Evolutionary conservation across 345 rosid species (phyloP).

Genomic region (Orychophragmus violaceus): DNA sequence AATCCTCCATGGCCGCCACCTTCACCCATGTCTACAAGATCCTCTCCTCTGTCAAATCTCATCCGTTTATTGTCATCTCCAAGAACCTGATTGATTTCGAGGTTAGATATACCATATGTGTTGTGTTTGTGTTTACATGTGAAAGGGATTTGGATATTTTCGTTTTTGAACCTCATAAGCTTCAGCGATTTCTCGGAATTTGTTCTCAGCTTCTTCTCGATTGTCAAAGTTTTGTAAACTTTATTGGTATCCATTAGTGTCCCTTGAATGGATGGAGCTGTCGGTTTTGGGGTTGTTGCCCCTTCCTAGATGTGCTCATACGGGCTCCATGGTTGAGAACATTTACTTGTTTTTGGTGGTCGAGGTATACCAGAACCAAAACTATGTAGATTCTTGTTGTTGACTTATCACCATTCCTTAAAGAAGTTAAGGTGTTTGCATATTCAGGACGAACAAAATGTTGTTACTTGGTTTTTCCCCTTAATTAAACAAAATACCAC

Average conservation of each 20-base stretch:
- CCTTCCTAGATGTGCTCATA: constrained; percentile 96
- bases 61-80: constrained; percentile 92
- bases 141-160: background rate
- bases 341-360: constrained; percentile 90
- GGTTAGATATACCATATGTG: background rate
- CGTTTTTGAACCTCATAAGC: constrained; percentile 75
- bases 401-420: background rate
- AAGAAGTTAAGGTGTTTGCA: background rate
- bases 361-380: constrained; percentile 52
- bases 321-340: constrained; percentile 93
- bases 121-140: background rate
- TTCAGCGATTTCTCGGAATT: constrained; percentile 86
- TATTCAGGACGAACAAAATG: background rate
- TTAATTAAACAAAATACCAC: background rate
- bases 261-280: constrained; percentile 95
- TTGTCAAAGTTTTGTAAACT: constrained; percentile 33
- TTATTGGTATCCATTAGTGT: constrained; percentile 47
- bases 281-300: constrained; percentile 74
- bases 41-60: constrained; percentile 98
- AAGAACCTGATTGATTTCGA: constrained; percentile 48
- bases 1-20: constrained; percentile 61
- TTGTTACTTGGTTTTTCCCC: background rate
- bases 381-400: constrained; percentile 8
- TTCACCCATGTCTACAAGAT: constrained; percentile 79
- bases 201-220: constrained; percentile 92